Percentiles rank a stretch among this genome's conserved stretches.
Evolutionary conservation across 306 rosid species (phyloP).

Genomic region (Luffa acutangula): DNA sequence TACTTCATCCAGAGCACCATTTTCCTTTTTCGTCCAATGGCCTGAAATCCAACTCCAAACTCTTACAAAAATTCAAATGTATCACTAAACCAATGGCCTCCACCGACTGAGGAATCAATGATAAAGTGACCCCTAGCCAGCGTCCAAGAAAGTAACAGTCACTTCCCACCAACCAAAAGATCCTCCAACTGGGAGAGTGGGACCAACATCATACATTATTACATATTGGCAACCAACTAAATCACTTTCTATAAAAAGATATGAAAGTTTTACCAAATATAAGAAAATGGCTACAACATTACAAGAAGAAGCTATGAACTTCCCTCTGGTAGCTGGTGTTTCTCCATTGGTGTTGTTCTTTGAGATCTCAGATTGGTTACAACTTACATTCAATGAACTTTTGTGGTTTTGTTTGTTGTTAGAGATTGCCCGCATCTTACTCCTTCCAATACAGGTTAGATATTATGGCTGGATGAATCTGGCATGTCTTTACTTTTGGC

Average conservation of each 20-base stretch:
- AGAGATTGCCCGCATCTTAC: background rate
- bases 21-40: background rate
- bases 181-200: background rate
- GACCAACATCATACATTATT: background rate
- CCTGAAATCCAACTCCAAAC: background rate
- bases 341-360: background rate
- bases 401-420: background rate
- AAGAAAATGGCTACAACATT: background rate
- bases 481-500: constrained; percentile 14
- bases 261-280: background rate
- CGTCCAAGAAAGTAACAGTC: background rate
- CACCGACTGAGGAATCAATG: background rate
- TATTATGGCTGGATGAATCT: background rate
- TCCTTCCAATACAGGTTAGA: constrained; percentile 1
- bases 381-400: background rate
- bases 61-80: background rate
- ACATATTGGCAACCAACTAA: background rate
- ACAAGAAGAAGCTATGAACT: background rate
- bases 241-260: constrained; percentile 10
- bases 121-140: background rate
- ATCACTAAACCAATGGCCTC: background rate
- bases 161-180: background rate
- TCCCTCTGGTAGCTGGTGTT: background rate
- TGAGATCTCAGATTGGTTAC: background rate
- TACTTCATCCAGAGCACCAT: background rate